phyloP scores from a whole-genome alignment of 208 protist genomes.

The Acanthamoeba castellanii region DNA sequence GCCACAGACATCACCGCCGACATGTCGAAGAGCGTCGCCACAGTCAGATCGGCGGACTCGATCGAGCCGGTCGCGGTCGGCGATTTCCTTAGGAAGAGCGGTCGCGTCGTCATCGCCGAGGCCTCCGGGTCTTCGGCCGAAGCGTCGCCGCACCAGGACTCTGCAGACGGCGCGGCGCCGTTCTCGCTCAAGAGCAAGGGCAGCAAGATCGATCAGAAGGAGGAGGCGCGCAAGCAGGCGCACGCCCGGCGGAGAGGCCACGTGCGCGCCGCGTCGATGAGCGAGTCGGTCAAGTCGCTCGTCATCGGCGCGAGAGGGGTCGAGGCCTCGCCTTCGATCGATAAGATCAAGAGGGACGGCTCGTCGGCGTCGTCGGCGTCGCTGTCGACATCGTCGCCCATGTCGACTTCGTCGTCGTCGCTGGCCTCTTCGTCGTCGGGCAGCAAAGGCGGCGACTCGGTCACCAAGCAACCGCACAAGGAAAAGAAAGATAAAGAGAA shows the following conservation, averaged over 20 bases:
- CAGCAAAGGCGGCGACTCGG: background rate
- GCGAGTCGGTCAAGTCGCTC: conserved; percentile 26
- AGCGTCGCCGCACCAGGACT: background rate
- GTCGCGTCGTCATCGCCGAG: background rate
- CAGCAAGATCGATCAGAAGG: background rate
- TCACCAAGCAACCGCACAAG: background rate
- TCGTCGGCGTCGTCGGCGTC: too few relatives aligned
- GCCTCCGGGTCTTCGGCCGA: background rate
- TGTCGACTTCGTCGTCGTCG: background rate
- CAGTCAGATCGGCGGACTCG: background rate
- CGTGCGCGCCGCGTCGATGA: conserved; percentile 22
- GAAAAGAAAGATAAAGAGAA: background rate
- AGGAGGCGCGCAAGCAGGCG: background rate
- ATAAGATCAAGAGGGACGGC: background rate
- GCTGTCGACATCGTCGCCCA: background rate
- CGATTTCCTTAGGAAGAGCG: background rate
- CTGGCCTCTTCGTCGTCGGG: background rate
- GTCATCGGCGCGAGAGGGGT: background rate
- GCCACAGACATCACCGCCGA: too few relatives aligned
- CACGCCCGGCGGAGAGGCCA: background rate
- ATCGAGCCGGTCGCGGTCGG: too few relatives aligned
- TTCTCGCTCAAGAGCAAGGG: background rate
- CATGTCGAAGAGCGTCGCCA: too few relatives aligned
- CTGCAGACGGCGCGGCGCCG: background rate
- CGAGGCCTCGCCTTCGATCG: background rate